phyloP scores from a whole-genome alignment of 2,329 filamentous ascomycete genomes.

The Cladophialophora bantiana region DNA sequence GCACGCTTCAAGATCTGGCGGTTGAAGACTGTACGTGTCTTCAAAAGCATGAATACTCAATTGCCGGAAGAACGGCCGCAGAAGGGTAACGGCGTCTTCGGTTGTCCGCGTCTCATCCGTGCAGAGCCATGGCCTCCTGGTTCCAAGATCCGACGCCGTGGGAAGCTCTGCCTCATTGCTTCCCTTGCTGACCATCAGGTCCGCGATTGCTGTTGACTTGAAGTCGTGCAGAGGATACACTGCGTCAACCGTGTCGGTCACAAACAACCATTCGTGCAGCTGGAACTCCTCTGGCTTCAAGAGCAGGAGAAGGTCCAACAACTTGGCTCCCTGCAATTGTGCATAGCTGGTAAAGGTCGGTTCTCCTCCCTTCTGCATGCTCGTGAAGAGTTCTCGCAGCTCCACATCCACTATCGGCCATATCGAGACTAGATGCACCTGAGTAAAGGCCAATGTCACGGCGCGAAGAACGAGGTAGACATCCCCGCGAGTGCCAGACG shows the following conservation, averaged over 20 bases:
- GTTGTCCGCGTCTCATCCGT: slow-evolving; percentile 60
- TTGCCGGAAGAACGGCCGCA: slow-evolving; percentile 88
- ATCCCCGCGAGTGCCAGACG: slow-evolving; percentile 85
- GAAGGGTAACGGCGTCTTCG: slow-evolving; percentile 74
- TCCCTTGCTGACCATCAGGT: slow-evolving; percentile 50
- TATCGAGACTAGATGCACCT: slow-evolving; percentile 79
- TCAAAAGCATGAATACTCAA: slow-evolving; percentile 94
- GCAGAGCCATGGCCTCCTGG: slow-evolving; percentile 52
- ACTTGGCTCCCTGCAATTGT: slow-evolving; percentile 89
- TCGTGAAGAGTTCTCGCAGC: slow-evolving; percentile 73
- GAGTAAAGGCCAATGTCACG: slow-evolving; percentile 77
- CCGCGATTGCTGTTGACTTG: slow-evolving; percentile 77
- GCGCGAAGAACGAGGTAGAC: slow-evolving; percentile 88
- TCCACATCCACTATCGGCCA: slow-evolving; percentile 93
- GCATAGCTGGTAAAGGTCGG: slow-evolving; percentile 79
- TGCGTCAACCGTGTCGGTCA: slow-evolving; percentile 95
- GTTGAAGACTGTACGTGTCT: slow-evolving; percentile 84
- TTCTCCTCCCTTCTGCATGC: slow-evolving; percentile 73
- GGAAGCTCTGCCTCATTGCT: slow-evolving; percentile 33
- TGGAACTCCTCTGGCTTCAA: slow-evolving; percentile 95
- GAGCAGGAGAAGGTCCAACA: slow-evolving; percentile 86
- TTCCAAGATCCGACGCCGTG: slow-evolving; percentile 36
- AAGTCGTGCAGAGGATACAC: slow-evolving; percentile 79
- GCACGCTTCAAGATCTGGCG: slow-evolving; percentile 70
- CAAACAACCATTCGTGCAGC: slow-evolving; percentile 96